phyloP scores from a whole-genome alignment of 2,329 filamentous ascomycete genomes.

The Rhynchosporium agropyri region DNA sequence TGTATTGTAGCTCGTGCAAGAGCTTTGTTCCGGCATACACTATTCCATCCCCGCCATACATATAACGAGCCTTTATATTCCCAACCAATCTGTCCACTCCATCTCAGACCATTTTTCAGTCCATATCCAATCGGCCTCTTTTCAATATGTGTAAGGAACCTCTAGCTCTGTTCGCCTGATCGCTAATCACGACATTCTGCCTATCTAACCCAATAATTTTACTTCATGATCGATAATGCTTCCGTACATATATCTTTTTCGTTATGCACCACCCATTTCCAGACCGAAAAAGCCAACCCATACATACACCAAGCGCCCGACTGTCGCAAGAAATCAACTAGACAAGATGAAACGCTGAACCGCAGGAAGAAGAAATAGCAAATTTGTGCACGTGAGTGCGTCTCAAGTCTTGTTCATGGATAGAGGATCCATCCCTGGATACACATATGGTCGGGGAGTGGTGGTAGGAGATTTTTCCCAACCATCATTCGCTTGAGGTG shows the following conservation, averaged over 20 bases:
- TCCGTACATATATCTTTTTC: neutral
- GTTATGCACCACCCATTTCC: constrained; percentile 17
- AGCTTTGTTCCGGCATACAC: neutral
- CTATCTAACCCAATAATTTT: neutral
- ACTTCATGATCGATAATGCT: neutral
- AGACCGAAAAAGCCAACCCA: constrained; percentile 10
- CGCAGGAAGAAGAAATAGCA: constrained; percentile 24
- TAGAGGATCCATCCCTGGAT: constrained; percentile 37
- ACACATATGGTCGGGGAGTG: constrained; percentile 29
- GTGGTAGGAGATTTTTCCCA: constrained; percentile 37
- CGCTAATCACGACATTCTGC: neutral
- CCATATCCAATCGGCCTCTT: neutral
- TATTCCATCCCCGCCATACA: neutral
- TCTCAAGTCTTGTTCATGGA: constrained; percentile 40
- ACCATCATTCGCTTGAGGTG: constrained; percentile 39
- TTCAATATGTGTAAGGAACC: neutral
- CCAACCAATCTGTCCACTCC: neutral
- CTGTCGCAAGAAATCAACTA: constrained; percentile 20
- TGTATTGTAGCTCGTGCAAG: constrained; percentile 1
- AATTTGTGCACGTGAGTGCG: constrained; percentile 9
- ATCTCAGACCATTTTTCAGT: neutral
- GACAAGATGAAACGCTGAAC: constrained; percentile 34
- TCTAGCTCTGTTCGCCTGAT: neutral
- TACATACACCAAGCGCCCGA: constrained; percentile 19
- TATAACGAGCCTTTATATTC: neutral